A percentile compares a stretch with the other conserved stretches of the same genome.
Conservation (phyloP, 169 alveolate genomes). For the Plasmodium blacklocki region DNA sequence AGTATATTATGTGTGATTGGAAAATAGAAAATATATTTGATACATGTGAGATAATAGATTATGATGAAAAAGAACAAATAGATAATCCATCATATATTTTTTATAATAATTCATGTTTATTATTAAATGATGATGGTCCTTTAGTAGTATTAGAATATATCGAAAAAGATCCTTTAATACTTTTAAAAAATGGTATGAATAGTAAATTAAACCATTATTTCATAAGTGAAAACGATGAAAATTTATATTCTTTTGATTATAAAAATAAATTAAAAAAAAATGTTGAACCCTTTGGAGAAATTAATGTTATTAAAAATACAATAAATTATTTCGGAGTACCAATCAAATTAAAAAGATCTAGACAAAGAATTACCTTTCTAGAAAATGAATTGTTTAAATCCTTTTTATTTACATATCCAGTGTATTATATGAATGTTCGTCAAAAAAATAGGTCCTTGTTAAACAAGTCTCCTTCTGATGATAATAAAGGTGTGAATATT, state of each 20-base stretch:
- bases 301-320: constrained; percentile 33
- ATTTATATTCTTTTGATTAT: constrained; percentile 49
- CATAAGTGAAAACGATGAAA: constrained; percentile 28
- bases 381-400: constrained; percentile 68
- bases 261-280: constrained; percentile 36
- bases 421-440: constrained; percentile 6
- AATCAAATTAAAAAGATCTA: constrained; percentile 31
- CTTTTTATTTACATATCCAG: constrained; percentile 39
- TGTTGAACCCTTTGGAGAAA: constrained; percentile 70
- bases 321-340: constrained; percentile 66
- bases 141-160: constrained; percentile 38
- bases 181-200: constrained; percentile 60
- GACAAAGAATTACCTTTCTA: constrained; percentile 46
- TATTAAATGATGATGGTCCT: constrained; percentile 59
- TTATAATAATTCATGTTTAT: constrained; percentile 33
- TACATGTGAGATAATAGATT: neutral
- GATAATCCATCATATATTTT: constrained; percentile 13
- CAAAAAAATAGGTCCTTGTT: neutral
- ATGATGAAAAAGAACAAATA: neutral
- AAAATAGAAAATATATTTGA: constrained; percentile 20
- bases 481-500: neutral
- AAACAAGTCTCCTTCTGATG: too few relatives aligned
- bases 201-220: constrained; percentile 63
- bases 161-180: constrained; percentile 57
- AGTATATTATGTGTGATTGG: constrained; percentile 28